Evolutionary conservation across 129 eudicot genomes (phyloP), one percentile per base, ranked within the genome.

Genomic region (Tagetes erecta): DNA sequence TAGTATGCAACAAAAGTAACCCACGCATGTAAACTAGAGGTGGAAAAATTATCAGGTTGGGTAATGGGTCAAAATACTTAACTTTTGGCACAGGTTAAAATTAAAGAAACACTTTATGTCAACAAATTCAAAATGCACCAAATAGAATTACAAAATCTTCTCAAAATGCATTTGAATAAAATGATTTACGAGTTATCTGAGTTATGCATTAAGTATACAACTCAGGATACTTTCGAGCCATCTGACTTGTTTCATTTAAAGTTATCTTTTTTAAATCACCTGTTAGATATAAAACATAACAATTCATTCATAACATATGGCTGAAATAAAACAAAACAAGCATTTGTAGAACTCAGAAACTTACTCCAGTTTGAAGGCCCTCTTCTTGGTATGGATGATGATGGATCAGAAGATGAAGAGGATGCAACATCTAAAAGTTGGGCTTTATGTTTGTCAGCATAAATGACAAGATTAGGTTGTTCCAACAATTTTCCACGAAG

Each of bases 321-420:
- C 0, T 35, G 67, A 34, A 68, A 31, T 27, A 41, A 3, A 39
- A 39, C 1, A 36, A n/a, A 62, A 27, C 57, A 73, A 35, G 60
- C 45, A 34, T 46, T 53, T 67, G 57, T 35, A 39, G 14, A 80
- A 70, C n/a, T 42, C 53, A 11, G 65, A 68, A 31, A 86, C 99
- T 83, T 76, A 91, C 99, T 82, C 94, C 93, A 88, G 27, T 76
- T 73, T 78, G 96, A 86, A 73, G 95, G 85, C 37, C 94, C 88
- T 80, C 74, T 70, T 74, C 68, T 83, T 13, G 92, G 71, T 60
- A 84, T 9, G 46, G 97, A 90, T 27, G 96, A 74, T 12, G 76
- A 70, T 38, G 89, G 81, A 41, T 33, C 80, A 12, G 87, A 83
- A 57, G 91, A 75, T 47, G 89, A 72, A 46, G 87, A 64, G 50